Percentiles rank a stretch among this genome's conserved stretches.
Evolutionary conservation across 2,329 filamentous ascomycete genomes (phyloP).

Genomic region (Blumeria graminis): DNA sequence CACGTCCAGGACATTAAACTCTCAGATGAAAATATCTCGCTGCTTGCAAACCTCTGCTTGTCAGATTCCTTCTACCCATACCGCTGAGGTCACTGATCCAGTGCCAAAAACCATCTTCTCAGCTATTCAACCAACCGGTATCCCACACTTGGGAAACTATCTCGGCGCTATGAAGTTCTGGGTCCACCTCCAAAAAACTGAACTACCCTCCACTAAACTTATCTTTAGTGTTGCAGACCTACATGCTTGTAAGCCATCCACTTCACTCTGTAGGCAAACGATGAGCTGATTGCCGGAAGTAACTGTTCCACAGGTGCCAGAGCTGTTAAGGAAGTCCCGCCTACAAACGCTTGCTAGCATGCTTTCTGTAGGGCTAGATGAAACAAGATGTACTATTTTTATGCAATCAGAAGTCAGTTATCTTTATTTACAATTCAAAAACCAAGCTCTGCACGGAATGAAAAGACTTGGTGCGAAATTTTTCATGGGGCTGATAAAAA

Average conservation of each 20-base stretch:
- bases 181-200: constrained; percentile 51
- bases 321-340: constrained; percentile 36
- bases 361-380: constrained; percentile 63
- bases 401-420: constrained; percentile 46
- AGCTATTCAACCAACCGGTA: constrained; percentile 85
- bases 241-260: constrained; percentile 26
- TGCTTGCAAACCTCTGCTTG: too few species aligned
- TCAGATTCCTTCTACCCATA: too few species aligned
- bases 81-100: too few species aligned
- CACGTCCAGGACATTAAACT: too few species aligned
- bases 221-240: constrained; percentile 81
- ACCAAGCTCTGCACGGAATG: too few species aligned
- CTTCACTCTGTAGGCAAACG: neutral
- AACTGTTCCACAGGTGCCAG: constrained; percentile 46
- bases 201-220: constrained; percentile 31
- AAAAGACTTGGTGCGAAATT: too few species aligned
- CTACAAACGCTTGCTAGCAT: constrained; percentile 57
- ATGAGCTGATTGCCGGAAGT: constrained; percentile 20
- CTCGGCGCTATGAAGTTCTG: constrained; percentile 72
- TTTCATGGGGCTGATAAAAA: too few species aligned
- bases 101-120: constrained; percentile 45
- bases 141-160: constrained; percentile 90
- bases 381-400: constrained; percentile 55
- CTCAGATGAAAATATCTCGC: too few species aligned
- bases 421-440: neutral